Evolutionary conservation across 208 protist species (phyloP).

Genomic region (Jaenimonas drosophilae): DNA sequence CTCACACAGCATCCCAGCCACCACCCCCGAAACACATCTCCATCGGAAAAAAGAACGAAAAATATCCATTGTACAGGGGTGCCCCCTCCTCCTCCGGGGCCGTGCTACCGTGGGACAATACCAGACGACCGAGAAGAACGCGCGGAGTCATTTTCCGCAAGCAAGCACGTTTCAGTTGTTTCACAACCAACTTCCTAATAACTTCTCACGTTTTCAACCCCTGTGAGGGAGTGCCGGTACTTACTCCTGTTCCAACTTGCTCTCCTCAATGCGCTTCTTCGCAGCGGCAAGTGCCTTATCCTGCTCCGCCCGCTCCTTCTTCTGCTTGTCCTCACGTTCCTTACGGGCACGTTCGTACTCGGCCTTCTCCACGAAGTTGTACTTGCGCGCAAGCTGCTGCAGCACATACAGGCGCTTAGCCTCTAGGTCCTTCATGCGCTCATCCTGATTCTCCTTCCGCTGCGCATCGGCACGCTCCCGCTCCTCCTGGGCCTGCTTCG

Average conservation of each 20-base stretch:
- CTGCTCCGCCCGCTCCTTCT: slow-evolving; percentile 29
- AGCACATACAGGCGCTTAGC: slow-evolving; percentile 31
- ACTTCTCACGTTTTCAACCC: not conserved
- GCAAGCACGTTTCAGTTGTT: not conserved
- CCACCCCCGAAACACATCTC: too few species aligned
- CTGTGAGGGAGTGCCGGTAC: too few species aligned
- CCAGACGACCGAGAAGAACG: too few species aligned
- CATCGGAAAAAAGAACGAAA: too few species aligned
- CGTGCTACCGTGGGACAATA: too few species aligned
- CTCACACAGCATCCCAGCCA: too few species aligned
- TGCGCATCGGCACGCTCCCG: slow-evolving; percentile 23
- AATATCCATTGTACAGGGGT: too few species aligned
- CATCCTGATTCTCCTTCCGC: slow-evolving; percentile 31
- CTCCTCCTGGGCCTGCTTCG: slow-evolving; percentile 30
- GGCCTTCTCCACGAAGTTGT: slow-evolving; percentile 39
- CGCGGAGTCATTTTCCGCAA: too few species aligned
- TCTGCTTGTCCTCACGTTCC: slow-evolving; percentile 15
- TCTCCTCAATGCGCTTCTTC: not conserved
- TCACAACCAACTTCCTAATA: not conserved
- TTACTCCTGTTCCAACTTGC: not conserved
- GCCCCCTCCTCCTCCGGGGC: too few species aligned
- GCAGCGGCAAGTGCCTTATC: slow-evolving; percentile 5
- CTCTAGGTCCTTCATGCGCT: slow-evolving; percentile 26
- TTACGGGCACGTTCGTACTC: slow-evolving; percentile 25
- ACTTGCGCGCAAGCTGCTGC: slow-evolving; percentile 44